A percentile compares a stretch with the other conserved stretches of the same genome.
Evolutionary conservation across 2,329 filamentous ascomycete genomes (phyloP).

Genomic region (Dactylonectria macrodidyma): DNA sequence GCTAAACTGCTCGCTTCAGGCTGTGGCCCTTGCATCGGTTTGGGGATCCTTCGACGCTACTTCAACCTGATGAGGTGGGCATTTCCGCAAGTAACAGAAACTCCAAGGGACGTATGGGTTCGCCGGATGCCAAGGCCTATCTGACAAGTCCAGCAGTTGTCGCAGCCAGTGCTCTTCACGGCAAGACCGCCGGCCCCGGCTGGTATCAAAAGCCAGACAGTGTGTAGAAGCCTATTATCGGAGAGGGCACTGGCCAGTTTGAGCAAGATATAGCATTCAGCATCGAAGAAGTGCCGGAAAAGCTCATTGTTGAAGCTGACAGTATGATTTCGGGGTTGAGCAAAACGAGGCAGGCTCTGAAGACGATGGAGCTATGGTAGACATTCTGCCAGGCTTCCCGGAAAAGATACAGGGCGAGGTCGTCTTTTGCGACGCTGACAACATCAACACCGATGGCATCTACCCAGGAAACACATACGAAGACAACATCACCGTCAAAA

Average conservation of each 20-base stretch:
- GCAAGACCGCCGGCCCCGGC: no score
- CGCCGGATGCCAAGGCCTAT: conserved; percentile 78
- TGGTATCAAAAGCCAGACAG: no score
- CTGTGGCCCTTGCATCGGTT: conserved; percentile 89
- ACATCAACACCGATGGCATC: conserved; percentile 90
- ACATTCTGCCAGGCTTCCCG: conserved; percentile 89
- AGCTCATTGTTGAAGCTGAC: no score
- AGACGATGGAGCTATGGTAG: conserved; percentile 59
- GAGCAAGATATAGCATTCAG: no score
- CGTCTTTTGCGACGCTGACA: conserved; percentile 68
- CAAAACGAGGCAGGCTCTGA: no score
- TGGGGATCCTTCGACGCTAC: conserved; percentile 77
- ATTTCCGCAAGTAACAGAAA: conserved; percentile 90
- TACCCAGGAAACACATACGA: conserved; percentile 95
- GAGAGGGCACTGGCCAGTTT: no score
- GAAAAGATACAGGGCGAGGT: conserved; percentile 89
- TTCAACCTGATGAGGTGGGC: conserved; percentile 89
- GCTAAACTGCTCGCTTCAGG: conserved; percentile 79
- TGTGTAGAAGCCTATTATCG: no score
- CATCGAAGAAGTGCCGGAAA: no score
- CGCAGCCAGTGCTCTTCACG: conserved; percentile 79
- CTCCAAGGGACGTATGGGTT: conserved; percentile 92
- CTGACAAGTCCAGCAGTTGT: conserved; percentile 92
- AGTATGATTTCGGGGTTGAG: no score
- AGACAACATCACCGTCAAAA: conserved; percentile 81